A percentile compares a stretch with the other conserved stretches of the same genome.
These are phyloP conservation scores for Zalaria sp. DNA, from an alignment of 2,329 filamentous ascomycete genomes.

Conservation along the genomic window DNA sequence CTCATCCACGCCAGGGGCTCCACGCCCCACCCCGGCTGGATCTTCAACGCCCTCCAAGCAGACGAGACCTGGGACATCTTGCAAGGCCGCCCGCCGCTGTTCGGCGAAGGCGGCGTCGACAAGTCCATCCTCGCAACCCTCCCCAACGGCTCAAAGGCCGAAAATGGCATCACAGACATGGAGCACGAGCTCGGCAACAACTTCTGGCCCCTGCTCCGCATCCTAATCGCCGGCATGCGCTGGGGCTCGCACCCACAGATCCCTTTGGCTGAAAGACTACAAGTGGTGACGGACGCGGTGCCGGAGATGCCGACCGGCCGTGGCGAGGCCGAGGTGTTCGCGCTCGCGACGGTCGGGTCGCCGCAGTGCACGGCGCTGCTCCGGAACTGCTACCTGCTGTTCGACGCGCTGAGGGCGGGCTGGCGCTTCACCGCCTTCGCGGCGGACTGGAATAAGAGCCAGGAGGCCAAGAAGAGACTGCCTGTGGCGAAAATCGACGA, in stretches of 20 bases:
- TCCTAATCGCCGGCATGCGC: background rate
- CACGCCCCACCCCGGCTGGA: constrained; percentile 8
- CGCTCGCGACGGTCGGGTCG: constrained; percentile 5
- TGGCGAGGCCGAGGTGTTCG: background rate
- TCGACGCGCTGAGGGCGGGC: constrained; percentile 13
- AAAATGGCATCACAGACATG: background rate
- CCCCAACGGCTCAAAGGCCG: constrained; percentile 4
- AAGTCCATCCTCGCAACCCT: constrained; percentile 5
- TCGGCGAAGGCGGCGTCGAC: constrained; percentile 1
- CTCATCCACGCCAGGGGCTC: constrained; percentile 9
- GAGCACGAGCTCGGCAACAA: background rate
- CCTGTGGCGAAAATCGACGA: constrained; percentile 1
- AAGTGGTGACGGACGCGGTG: background rate
- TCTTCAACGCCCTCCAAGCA: constrained; percentile 7
- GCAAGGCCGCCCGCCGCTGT: constrained; percentile 3
- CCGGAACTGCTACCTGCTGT: constrained; percentile 10
- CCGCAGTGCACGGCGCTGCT: constrained; percentile 4
- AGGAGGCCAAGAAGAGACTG: background rate
- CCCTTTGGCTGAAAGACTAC: no score
- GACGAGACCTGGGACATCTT: constrained; percentile 6
- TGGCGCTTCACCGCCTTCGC: constrained; percentile 10
- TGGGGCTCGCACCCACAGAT: background rate
- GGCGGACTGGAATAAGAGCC: constrained; percentile 4
- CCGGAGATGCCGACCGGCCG: background rate
- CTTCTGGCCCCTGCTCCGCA: background rate